Evolutionary conservation across 2,329 filamentous ascomycete species (phyloP), one percentile per base, ranked within the genome.

Genomic region (Aureobasidium sp.): DNA sequence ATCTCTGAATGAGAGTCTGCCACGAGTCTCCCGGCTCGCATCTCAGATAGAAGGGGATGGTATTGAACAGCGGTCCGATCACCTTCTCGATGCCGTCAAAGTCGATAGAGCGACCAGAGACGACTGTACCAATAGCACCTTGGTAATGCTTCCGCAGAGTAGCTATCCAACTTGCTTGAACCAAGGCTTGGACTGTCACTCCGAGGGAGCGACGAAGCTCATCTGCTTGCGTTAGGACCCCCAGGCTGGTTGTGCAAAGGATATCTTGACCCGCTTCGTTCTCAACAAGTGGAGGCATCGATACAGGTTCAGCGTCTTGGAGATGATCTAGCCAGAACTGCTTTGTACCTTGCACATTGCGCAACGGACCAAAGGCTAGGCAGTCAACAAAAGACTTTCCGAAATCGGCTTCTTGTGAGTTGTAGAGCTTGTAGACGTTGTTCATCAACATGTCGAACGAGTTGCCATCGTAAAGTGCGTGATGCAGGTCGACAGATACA

Each of bases 61-160:
- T 96, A 69, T 96, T 96, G 79, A 96, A 95, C 21, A 96, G 75
- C 0, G 93, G 92, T 0, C 92, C 93, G 43, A 94, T 81, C 0
- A 89, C 82, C 23, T 78, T 69, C 49, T 91, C 87, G 1, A 85
- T 81, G 1, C 78, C 78, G 8, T 86, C 79, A 13, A 90, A 74
- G 45, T 88, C 82, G 4, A 95, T 81, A 0, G 84, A 82, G 62
- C 92, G 81, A 0, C 92, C 93, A 7, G 91, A 94, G 0, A 89
- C 81, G 13, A 96, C 81, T 21, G 95, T 75, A 0, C 93, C 93
- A 15, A 92, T 77, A 0, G 83, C 53, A 37, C 58, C 61, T 15
- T 82, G 1, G 81, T 73, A 7, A 78, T 72, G 17, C 73, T 69
- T 3, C 73, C 69, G 29, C 81, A 74, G 63, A 80, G 70, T 45